Conservation (phyloP, 208 protist genomes). For the Wallacemonas sp. region DNA sequence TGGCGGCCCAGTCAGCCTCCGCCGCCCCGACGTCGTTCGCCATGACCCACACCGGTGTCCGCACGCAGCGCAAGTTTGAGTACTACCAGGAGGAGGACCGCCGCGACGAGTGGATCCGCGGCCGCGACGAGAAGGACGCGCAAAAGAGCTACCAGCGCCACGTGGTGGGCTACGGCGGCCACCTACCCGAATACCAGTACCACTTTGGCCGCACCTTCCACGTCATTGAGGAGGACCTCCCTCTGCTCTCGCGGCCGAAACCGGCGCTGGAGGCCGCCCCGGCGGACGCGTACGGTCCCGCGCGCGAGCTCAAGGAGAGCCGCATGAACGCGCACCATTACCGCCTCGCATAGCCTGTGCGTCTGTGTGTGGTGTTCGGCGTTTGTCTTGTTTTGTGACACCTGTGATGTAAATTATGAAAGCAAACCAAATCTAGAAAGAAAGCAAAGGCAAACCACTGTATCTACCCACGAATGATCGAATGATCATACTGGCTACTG, state of each 20-base stretch:
- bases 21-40: slow-evolving; percentile 23
- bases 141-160: slow-evolving; percentile 60
- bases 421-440: neutral
- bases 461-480: neutral
- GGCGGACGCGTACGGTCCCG: slow-evolving; percentile 53
- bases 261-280: slow-evolving; percentile 34
- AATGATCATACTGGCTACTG: too few species aligned
- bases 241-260: slow-evolving; percentile 64
- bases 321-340: slow-evolving; percentile 77
- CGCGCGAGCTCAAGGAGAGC: slow-evolving; percentile 60
- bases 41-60: slow-evolving; percentile 38
- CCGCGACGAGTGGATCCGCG: slow-evolving; percentile 78
- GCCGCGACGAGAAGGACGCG: slow-evolving; percentile 57
- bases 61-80: slow-evolving; percentile 51
- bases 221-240: slow-evolving; percentile 85
- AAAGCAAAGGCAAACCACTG: neutral
- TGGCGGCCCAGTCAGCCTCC: neutral
- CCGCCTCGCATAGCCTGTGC: slow-evolving; percentile 65
- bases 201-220: slow-evolving; percentile 90
- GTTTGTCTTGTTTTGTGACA: too few species aligned
- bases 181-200: slow-evolving; percentile 74
- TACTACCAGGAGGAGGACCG: slow-evolving; percentile 65
- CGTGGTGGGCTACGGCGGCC: slow-evolving; percentile 74
- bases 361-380: too few species aligned
- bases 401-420: too few species aligned